A percentile compares a stretch with the other conserved stretches of the same genome.
phyloP scores from a whole-genome alignment of 805 yeast genomes.

The Pichia ethanolica region DNA sequence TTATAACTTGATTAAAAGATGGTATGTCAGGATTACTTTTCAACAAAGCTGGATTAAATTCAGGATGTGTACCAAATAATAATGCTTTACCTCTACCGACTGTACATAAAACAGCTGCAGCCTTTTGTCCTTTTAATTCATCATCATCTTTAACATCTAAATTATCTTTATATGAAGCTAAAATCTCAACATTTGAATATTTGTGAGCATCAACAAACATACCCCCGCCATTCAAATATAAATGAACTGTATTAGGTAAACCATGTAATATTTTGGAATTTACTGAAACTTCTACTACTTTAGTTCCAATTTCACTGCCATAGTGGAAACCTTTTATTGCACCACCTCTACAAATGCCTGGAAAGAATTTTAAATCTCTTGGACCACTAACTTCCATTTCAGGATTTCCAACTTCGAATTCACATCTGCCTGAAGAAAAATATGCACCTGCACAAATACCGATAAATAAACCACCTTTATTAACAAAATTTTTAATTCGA shows the following conservation, averaged over 20 bases:
- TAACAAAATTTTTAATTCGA: slow-evolving; percentile 54
- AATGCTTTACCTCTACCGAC: slow-evolving; percentile 73
- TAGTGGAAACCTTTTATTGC: slow-evolving; percentile 77
- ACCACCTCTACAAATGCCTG: slow-evolving; percentile 78
- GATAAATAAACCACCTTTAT: slow-evolving; percentile 71
- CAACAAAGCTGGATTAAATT: slow-evolving; percentile 54
- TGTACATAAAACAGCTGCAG: slow-evolving; percentile 65
- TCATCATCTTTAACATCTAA: slow-evolving; percentile 40
- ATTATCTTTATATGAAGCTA: slow-evolving; percentile 59
- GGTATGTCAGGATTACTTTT: slow-evolving; percentile 24
- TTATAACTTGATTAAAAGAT: slow-evolving; percentile 29
- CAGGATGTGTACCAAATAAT: slow-evolving; percentile 86
- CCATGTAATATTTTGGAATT: slow-evolving; percentile 27
- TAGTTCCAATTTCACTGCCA: slow-evolving; percentile 68
- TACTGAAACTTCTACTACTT: slow-evolving; percentile 43
- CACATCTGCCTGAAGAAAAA: slow-evolving; percentile 65
- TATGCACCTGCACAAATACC: slow-evolving; percentile 98
- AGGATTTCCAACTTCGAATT: slow-evolving; percentile 73
- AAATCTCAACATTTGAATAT: slow-evolving; percentile 53
- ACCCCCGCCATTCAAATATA: slow-evolving; percentile 87
- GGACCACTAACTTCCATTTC: slow-evolving; percentile 75
- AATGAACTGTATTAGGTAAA: slow-evolving; percentile 22
- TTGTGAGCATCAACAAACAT: slow-evolving; percentile 70
- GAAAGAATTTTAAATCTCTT: slow-evolving; percentile 74
- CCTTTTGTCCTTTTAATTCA: slow-evolving; percentile 27